phyloP scores from a whole-genome alignment of 768 basidiomycete genomes.

The Auriscalpium orientale region DNA sequence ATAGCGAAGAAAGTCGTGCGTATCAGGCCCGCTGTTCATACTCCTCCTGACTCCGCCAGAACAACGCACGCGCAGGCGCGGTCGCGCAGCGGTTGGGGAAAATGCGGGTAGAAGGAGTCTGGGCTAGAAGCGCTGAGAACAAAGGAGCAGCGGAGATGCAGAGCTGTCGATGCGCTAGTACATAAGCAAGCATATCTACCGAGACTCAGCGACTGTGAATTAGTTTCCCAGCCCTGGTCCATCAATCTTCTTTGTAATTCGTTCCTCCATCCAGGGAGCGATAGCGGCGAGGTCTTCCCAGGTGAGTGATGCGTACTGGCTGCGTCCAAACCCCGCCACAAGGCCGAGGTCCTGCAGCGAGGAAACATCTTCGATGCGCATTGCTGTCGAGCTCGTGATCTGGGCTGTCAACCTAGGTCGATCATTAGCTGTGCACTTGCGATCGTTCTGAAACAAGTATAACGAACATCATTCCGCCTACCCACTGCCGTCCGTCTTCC shows the following conservation, averaged over 20 bases:
- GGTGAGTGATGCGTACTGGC: slow-evolving; percentile 62
- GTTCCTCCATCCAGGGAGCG: slow-evolving; percentile 73
- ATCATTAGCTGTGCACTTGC: neutral
- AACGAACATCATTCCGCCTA: slow-evolving; percentile 61
- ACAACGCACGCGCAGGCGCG: no score
- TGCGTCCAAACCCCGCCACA: slow-evolving; percentile 38
- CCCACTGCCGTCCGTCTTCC: slow-evolving; percentile 62
- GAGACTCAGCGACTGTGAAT: slow-evolving; percentile 2
- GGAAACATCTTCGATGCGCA: slow-evolving; percentile 26
- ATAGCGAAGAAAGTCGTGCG: neutral
- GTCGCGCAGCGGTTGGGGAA: no score
- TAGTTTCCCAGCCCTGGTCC: slow-evolving; percentile 65
- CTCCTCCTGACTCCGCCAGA: no score
- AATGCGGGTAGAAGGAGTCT: no score
- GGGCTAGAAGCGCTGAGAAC: neutral
- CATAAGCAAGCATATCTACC: neutral
- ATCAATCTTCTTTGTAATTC: slow-evolving; percentile 54
- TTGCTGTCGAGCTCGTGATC: slow-evolving; percentile 37
- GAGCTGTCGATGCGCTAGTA: neutral
- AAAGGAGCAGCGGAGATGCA: neutral
- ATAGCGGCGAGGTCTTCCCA: slow-evolving; percentile 64
- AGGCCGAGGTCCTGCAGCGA: slow-evolving; percentile 43
- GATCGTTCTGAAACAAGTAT: neutral
- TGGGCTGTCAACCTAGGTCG: slow-evolving; percentile 53
- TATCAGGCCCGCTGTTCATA: no score